Evolutionary conservation across 495 filamentous ascomycete genomes (phyloP), one percentile per base, ranked within the genome.

Genomic region (Delitschia confertaspora): DNA sequence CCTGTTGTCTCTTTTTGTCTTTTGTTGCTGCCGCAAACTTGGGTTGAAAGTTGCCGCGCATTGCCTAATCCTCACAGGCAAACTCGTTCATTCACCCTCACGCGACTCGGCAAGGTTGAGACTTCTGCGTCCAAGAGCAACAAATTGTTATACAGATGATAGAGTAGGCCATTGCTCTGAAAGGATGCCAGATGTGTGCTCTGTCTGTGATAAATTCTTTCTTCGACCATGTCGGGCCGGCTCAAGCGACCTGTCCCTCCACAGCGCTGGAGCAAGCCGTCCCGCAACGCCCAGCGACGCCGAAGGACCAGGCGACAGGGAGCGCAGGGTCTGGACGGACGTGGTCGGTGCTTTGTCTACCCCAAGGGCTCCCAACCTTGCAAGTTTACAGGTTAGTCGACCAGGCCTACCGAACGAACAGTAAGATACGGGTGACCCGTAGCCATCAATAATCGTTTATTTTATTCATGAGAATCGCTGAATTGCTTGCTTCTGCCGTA

Each of bases 401-500:
- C n/a, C n/a, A n/a, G n/a, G n/a, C n/a, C n/a, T n/a, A n/a, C n/a
- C n/a, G n/a, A n/a, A n/a, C n/a, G n/a, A n/a, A n/a, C n/a, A n/a
- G n/a, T n/a, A n/a, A n/a, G n/a, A n/a, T n/a, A n/a, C n/a, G n/a
- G n/a, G n/a, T n/a, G n/a, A n/a, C n/a, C n/a, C n/a, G n/a, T n/a
- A n/a, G n/a, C n/a, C n/a, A n/a, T n/a, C n/a, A n/a, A n/a, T n/a
- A n/a, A n/a, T n/a, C n/a, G n/a, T n/a, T 14, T 5, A 35, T 35
- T 18, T 35, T 35, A 39, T 39, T 39, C 36, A 39, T 25, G 22
- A 25, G 36, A 21, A n/a, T n/a, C n/a, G n/a, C n/a, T n/a, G n/a
- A n/a, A n/a, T n/a, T n/a, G n/a, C 32, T 51, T 51, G 37, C 47
- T 45, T 56, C 53, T 56, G 47, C 53, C 47, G 53, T 56, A 47